These are phyloP conservation scores for Blastocystis sp. DNA, from an alignment of 352 stramenopile species.

Conservation along the genomic window DNA sequence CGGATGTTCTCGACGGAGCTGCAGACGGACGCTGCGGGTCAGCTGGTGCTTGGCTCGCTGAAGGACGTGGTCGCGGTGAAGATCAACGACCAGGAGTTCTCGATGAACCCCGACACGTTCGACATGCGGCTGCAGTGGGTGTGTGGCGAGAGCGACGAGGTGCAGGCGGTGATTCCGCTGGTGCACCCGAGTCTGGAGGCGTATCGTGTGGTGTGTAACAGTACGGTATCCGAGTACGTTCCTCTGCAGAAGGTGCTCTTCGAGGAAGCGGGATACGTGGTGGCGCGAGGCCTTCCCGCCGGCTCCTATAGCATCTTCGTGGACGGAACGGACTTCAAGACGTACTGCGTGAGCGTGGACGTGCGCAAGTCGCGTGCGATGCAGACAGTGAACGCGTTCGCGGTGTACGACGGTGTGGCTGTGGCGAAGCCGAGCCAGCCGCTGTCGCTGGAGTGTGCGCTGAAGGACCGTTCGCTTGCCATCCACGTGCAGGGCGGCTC, in stretches of 20 bases:
- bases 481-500: not conserved
- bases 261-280: not conserved
- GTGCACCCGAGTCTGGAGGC: not conserved
- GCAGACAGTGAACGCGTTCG: not conserved
- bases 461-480: not conserved
- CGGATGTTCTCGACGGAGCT: not conserved
- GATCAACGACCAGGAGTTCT: not conserved
- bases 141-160: not conserved
- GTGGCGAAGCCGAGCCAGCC: not conserved
- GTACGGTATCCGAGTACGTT: not conserved
- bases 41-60: not conserved
- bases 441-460: not conserved
- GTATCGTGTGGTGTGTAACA: not conserved
- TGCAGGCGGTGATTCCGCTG: slow-evolving; percentile 20
- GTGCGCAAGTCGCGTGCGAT: not conserved
- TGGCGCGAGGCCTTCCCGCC: not conserved
- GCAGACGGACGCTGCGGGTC: not conserved
- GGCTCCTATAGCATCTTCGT: not conserved
- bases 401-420: not conserved
- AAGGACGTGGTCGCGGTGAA: not conserved
- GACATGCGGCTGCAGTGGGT: not conserved
- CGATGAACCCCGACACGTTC: not conserved
- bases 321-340: not conserved
- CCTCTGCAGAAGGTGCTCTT: not conserved
- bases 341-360: not conserved